Base-by-base conservation (phyloP, 257 asterid species). In the Ophiorrhiza pumila region DNA sequence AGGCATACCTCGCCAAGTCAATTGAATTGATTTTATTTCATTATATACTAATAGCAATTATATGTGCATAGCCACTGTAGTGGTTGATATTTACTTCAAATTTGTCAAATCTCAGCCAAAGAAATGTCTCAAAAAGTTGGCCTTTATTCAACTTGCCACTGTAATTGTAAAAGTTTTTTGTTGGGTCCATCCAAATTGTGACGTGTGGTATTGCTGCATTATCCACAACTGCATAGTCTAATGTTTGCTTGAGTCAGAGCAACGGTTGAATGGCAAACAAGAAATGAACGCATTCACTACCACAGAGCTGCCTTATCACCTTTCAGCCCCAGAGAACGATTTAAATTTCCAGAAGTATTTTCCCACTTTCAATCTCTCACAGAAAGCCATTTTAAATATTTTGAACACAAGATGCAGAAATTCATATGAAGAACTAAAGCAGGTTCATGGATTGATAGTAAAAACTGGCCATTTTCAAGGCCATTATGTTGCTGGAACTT, bases 401-500 rank as follows among this genome's bases (percentile, higher is more conserved):
- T 34, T 84, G 60, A 84, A 80, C 84, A 70, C 87, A 61, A 74
- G 77, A 71, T 84, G 87, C 74, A 53, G 64, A 25, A 58, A 65
- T 68, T 82, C 89, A 6, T 59, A 77, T 39, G 53, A 80, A 71
- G 77, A 76, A 64, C 78, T 84, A 52, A 73, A 77, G 79, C 89
- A 82, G 34, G 78, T 77, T 43, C 89, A 84, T 23, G 87, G 87
- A 64, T 60, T 86, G 57, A 71, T 77, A 70, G 77, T 83, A n/a
- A 84, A 82, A 84, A 78, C 86, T 3, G 87, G 82, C 65, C 74
- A 56, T 69, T 59, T 86, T 69, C 87, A 74, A 69, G 85, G 84
- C 76, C 88, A 86, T 65, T 82, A 71, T 39, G 65, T 86, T 23
- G 80, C 88, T 31, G 91, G 85, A 34, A 70, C 87, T 45, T 43